Conservation (phyloP, 768 basidiomycete species). For the Trametes coccinea region DNA sequence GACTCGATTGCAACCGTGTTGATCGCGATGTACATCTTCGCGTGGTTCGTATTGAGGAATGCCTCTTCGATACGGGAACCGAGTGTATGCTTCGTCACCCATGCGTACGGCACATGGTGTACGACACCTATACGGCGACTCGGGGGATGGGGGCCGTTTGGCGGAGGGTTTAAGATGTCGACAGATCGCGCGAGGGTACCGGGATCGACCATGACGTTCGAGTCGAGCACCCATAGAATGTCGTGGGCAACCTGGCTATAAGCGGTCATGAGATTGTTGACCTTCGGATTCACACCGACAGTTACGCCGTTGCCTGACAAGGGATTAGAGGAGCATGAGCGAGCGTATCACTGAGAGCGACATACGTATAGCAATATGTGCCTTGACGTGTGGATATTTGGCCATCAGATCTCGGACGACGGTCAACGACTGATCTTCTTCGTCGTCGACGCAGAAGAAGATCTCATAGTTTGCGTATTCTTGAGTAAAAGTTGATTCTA, state of each 20-base stretch:
- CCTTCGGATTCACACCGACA: constrained; percentile 94
- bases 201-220: constrained; percentile 80
- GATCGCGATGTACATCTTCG: constrained; percentile 97
- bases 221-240: constrained; percentile 95
- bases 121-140: constrained; percentile 74
- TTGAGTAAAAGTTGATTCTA: constrained; percentile 90
- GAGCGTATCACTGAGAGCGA: constrained; percentile 3
- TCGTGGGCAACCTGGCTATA: constrained; percentile 82
- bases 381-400: constrained; percentile 76
- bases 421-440: constrained; percentile 82
- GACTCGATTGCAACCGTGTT: constrained; percentile 88
- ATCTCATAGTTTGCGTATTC: constrained; percentile 93
- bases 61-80: constrained; percentile 90
- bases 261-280: constrained; percentile 91
- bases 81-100: constrained; percentile 62
- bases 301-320: constrained; percentile 65
- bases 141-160: constrained; percentile 33
- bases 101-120: constrained; percentile 94
- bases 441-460: constrained; percentile 87
- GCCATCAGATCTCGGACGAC: constrained; percentile 76
- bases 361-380: constrained; percentile 76
- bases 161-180: constrained; percentile 59
- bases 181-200: constrained; percentile 85
- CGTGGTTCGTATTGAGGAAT: constrained; percentile 95
- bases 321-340: no score